A percentile compares a stretch with the other conserved stretches of the same genome.
Conservation (phyloP, 345 rosid genomes). For the Trapa bicornis region DNA sequence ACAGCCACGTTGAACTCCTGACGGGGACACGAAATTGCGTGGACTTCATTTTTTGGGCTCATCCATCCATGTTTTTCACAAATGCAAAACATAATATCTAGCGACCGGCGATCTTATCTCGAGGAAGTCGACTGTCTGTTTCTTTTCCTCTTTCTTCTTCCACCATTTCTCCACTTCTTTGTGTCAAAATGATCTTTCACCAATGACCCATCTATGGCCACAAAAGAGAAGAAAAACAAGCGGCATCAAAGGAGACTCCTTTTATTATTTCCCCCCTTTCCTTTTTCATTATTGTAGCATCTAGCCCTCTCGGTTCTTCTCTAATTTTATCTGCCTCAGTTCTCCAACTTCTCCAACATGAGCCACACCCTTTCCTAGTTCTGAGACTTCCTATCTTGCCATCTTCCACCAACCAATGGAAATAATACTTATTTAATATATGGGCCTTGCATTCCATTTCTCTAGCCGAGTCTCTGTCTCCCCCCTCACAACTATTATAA, state of each 20-base stretch:
- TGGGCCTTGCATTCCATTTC: neutral
- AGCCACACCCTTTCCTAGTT: neutral
- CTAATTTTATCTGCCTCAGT: neutral
- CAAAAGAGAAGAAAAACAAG: neutral
- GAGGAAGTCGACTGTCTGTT: neutral
- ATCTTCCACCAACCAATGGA: neutral
- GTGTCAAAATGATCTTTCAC: neutral
- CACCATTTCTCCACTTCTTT: neutral
- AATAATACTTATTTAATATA: neutral
- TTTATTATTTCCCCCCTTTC: neutral
- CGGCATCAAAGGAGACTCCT: neutral
- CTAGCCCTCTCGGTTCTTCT: neutral
- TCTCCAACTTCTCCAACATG: neutral
- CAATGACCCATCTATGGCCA: neutral
- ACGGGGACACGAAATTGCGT: too few species aligned
- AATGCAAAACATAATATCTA: too few species aligned
- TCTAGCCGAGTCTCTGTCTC: neutral
- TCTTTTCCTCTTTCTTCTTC: neutral
- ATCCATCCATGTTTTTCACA: too few species aligned
- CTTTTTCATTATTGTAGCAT: too few species aligned
- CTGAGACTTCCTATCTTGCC: neutral
- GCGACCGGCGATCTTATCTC: neutral
- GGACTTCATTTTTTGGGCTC: too few species aligned
- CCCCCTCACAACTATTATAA: neutral
- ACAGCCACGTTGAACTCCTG: too few species aligned